A percentile compares a stretch with the other conserved stretches of the same genome.
Evolutionary conservation across 2,329 filamentous ascomycete species (phyloP).

Genomic region (Claviceps fusiformis): DNA sequence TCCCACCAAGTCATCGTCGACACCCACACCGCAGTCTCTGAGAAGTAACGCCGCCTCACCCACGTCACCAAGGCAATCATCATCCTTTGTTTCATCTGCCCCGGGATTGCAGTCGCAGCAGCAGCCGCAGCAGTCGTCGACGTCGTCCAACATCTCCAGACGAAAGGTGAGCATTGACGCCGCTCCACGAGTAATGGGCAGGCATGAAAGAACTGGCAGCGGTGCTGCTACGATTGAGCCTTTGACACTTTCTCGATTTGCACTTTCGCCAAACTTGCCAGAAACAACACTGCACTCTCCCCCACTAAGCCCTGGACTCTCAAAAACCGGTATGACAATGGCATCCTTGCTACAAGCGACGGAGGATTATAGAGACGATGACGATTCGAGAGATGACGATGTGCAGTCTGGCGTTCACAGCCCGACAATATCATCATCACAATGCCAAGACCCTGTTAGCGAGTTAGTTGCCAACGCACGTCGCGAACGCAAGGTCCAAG

Average conservation of each 20-base stretch:
- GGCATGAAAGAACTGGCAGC: constrained; percentile 29
- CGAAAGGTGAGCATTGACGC: constrained; percentile 31
- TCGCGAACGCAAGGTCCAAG: constrained; percentile 85
- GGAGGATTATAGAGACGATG: constrained; percentile 32
- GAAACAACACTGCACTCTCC: constrained; percentile 22
- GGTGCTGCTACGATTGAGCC: constrained; percentile 23
- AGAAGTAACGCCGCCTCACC: constrained; percentile 11
- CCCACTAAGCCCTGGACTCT: constrained; percentile 17
- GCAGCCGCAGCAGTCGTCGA: constrained; percentile 13
- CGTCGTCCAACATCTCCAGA: constrained; percentile 15
- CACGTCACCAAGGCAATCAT: constrained; percentile 13
- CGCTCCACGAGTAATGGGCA: constrained; percentile 20
- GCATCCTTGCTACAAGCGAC: constrained; percentile 43
- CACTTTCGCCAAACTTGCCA: constrained; percentile 18
- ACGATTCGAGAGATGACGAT: constrained; percentile 16
- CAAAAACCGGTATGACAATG: constrained; percentile 30
- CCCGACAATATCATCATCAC: constrained; percentile 41
- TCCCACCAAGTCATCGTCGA: constrained; percentile 30
- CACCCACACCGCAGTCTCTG: constrained; percentile 9
- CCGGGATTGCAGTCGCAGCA: constrained; percentile 23
- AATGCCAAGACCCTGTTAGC: constrained; percentile 46
- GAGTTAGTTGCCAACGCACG: constrained; percentile 80
- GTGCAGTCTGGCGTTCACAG: constrained; percentile 30
- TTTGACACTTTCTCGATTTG: constrained; percentile 20
- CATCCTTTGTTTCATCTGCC: constrained; percentile 19